Evolutionary conservation across 768 basidiomycete genomes (phyloP).

Genomic region (Kwoniella europaea): DNA sequence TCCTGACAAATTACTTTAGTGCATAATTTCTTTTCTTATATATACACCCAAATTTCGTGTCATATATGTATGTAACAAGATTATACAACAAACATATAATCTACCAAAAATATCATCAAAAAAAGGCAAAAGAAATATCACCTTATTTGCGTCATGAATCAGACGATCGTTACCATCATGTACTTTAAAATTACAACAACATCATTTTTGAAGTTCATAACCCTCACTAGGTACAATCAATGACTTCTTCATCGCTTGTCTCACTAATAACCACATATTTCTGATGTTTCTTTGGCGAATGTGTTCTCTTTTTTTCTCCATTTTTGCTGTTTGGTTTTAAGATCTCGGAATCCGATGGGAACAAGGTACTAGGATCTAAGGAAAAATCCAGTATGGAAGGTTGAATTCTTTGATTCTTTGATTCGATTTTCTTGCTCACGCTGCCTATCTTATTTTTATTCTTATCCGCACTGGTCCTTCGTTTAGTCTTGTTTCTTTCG

Average conservation of each 20-base stretch:
- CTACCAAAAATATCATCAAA: too few relatives aligned
- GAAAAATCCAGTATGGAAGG: not conserved
- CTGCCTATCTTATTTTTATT: too few relatives aligned
- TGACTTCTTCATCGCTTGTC: constrained; percentile 22
- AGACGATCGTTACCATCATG: not conserved
- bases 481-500: too few relatives aligned
- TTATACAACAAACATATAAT: not conserved
- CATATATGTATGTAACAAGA: not conserved
- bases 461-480: too few relatives aligned
- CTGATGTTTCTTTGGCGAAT: constrained; percentile 21
- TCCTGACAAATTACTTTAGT: not conserved
- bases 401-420: not conserved
- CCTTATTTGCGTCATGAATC: not conserved
- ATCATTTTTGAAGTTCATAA: not conserved
- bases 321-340: not conserved
- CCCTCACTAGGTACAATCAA: constrained; percentile 15
- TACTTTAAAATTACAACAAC: not conserved
- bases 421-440: too few relatives aligned
- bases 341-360: not conserved
- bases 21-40: not conserved
- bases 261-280: constrained; percentile 22
- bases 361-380: not conserved
- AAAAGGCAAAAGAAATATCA: too few relatives aligned
- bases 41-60: not conserved
- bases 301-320: constrained; percentile 1